Percentiles rank a stretch among this genome's conserved stretches.
phyloP scores from a whole-genome alignment of 768 basidiomycete species.

The Pleurotus citrinopileatus region DNA sequence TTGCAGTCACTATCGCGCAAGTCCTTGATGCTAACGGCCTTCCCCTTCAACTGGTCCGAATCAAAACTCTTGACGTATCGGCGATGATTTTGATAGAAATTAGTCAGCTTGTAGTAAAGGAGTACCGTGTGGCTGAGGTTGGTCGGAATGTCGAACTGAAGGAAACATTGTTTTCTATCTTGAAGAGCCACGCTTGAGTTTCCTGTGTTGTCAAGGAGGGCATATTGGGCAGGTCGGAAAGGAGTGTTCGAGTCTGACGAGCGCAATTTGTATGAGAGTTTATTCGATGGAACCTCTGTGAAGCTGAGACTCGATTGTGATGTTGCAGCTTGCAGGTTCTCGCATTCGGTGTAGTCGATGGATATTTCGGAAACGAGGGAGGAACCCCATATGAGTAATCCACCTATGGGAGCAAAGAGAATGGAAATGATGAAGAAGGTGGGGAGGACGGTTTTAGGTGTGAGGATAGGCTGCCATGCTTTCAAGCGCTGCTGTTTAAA shows the following conservation, averaged over 20 bases:
- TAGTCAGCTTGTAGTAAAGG: slow-evolving; percentile 94
- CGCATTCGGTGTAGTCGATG: slow-evolving; percentile 93
- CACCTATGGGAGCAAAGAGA: slow-evolving; percentile 95
- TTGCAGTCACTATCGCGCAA: slow-evolving; percentile 83
- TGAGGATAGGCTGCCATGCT: slow-evolving; percentile 99
- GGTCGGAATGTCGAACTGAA: slow-evolving; percentile 82
- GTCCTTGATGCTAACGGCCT: slow-evolving; percentile 41
- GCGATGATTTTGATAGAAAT: slow-evolving; percentile 98
- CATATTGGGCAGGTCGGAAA: slow-evolving; percentile 64
- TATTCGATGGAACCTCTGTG: slow-evolving; percentile 57
- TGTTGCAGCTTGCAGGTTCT: slow-evolving; percentile 50
- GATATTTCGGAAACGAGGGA: slow-evolving; percentile 81
- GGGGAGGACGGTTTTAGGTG: slow-evolving; percentile 95
- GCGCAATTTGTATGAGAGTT: slow-evolving; percentile 65
- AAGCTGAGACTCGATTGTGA: slow-evolving; percentile 37
- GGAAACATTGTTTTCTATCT: slow-evolving; percentile 54
- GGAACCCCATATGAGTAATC: slow-evolving; percentile 86
- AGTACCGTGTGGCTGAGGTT: slow-evolving; percentile 75
- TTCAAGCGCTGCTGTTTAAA: slow-evolving; percentile 99
- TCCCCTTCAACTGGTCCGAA: slow-evolving; percentile 81
- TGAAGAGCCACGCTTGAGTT: slow-evolving; percentile 26
- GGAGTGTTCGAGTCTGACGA: slow-evolving; percentile 51
- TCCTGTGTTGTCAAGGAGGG: slow-evolving; percentile 61
- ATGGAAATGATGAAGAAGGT: slow-evolving; percentile 94
- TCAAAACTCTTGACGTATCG: slow-evolving; percentile 93